Conservation (phyloP, 2,329 filamentous ascomycete species). For the Stromatinia cepivora region DNA sequence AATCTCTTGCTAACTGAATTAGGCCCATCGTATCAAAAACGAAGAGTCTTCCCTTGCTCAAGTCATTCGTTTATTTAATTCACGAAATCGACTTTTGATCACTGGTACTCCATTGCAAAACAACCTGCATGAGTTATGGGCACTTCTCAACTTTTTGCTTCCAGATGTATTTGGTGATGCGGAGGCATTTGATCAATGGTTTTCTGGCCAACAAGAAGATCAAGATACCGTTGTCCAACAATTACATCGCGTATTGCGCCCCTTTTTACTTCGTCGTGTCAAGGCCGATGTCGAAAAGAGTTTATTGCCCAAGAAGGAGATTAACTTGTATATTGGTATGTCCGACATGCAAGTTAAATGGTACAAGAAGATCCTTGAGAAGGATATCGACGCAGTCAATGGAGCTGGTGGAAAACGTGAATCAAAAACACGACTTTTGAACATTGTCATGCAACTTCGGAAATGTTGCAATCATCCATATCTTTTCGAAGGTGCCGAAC, state of each 20-base stretch:
- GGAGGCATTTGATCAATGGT: constrained; percentile 97
- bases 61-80: constrained; percentile 94
- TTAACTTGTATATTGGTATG: constrained; percentile 97
- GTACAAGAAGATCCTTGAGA: constrained; percentile 99
- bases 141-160: constrained; percentile 93
- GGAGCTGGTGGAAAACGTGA: constrained; percentile 94
- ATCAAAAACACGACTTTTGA: constrained; percentile 93
- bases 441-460: constrained; percentile 98
- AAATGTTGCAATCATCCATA: constrained; percentile 99
- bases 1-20: constrained; percentile 24
- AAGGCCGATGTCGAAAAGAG: constrained; percentile 99
- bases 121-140: constrained; percentile 97
- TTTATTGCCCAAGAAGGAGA: constrained; percentile 91
- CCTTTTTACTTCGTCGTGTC: constrained; percentile 91
- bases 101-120: constrained; percentile 97
- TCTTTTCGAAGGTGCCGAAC: constrained; percentile 94
- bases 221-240: constrained; percentile 96
- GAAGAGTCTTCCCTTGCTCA: constrained; percentile 96
- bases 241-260: constrained; percentile 86
- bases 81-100: constrained; percentile 89
- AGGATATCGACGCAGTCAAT: constrained; percentile 98
- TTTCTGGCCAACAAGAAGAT: constrained; percentile 84
- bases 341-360: constrained; percentile 99
- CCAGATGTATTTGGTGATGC: constrained; percentile 97
- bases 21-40: constrained; percentile 96